A percentile compares a stretch with the other conserved stretches of the same genome.
These are phyloP conservation scores for Flagelloscypha sp. DNA, from an alignment of 768 basidiomycete species.

Conservation along the genomic window DNA sequence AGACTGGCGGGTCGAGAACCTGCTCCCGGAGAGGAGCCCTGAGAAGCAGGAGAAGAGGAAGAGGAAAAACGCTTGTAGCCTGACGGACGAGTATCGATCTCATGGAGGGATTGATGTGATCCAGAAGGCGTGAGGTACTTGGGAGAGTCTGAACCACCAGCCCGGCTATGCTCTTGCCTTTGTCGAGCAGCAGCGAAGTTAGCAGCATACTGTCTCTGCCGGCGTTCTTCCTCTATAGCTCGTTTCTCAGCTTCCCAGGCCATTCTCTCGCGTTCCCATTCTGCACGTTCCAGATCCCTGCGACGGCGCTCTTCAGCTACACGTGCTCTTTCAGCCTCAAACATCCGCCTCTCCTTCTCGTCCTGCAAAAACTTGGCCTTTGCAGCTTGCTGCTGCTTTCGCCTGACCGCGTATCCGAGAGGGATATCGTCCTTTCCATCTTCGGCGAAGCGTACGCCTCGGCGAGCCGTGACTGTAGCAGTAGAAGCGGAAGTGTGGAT, in stretches of 20 bases:
- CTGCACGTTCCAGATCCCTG: slow-evolving; percentile 34
- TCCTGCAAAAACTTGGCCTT: slow-evolving; percentile 58
- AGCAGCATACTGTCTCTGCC: slow-evolving; percentile 44
- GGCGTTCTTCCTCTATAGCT: slow-evolving; percentile 46
- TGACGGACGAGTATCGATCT: no score
- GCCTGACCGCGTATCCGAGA: slow-evolving; percentile 59
- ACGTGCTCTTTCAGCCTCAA: slow-evolving; percentile 35
- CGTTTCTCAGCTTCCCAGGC: slow-evolving; percentile 45
- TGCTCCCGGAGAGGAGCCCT: slow-evolving; percentile 25
- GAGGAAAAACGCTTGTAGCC: slow-evolving; percentile 9
- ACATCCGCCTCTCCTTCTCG: slow-evolving; percentile 46
- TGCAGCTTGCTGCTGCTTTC: slow-evolving; percentile 66
- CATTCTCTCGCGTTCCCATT: slow-evolving; percentile 37
- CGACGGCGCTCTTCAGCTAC: slow-evolving; percentile 35
- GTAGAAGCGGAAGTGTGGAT: no score
- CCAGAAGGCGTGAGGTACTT: no score
- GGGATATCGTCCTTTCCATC: slow-evolving; percentile 61
- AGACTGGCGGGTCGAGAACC: slow-evolving; percentile 33
- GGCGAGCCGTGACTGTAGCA: no score
- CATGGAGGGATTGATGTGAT: no score
- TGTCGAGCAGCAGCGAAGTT: slow-evolving; percentile 53
- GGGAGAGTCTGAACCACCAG: no score
- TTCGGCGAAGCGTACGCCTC: slow-evolving; percentile 60
- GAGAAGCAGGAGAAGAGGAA: slow-evolving; percentile 27
- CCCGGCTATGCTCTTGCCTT: slow-evolving; percentile 51